These are phyloP conservation scores for Vaccinium darrowii DNA, from an alignment of 148 eudicot genomes.

Conservation along the genomic window DNA sequence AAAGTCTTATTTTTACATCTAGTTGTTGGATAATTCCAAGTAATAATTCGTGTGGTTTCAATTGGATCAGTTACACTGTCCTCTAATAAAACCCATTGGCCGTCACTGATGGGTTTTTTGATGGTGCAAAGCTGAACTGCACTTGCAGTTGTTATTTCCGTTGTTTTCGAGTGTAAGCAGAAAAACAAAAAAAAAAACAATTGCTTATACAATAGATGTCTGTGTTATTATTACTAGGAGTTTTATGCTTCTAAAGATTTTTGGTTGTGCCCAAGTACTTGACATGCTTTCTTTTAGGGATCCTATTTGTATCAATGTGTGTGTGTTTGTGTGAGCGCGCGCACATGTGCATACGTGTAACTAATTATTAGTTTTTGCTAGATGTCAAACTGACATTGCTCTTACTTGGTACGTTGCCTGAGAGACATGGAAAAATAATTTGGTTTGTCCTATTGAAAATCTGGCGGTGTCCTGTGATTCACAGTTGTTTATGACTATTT, in stretches of 20 bases:
- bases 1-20: background rate
- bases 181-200: background rate
- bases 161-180: background rate
- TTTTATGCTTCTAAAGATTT: background rate
- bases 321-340: background rate
- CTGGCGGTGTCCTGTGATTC: background rate
- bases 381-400: background rate
- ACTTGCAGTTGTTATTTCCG: background rate
- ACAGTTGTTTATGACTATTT: background rate
- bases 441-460: constrained; percentile 7
- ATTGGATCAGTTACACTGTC: background rate
- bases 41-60: background rate
- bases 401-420: background rate
- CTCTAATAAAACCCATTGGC: background rate
- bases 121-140: background rate
- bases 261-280: background rate
- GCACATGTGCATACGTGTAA: background rate
- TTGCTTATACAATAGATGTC: background rate
- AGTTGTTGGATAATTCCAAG: background rate
- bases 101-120: background rate
- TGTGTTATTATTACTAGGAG: background rate
- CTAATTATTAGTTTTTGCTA: background rate
- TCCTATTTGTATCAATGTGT: background rate
- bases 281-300: background rate
- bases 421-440: background rate